A percentile compares a stretch with the other conserved stretches of the same genome.
These are phyloP conservation scores for Saprolegnia parasitica DNA, from an alignment of 352 stramenopile species.

Conservation along the genomic window DNA sequence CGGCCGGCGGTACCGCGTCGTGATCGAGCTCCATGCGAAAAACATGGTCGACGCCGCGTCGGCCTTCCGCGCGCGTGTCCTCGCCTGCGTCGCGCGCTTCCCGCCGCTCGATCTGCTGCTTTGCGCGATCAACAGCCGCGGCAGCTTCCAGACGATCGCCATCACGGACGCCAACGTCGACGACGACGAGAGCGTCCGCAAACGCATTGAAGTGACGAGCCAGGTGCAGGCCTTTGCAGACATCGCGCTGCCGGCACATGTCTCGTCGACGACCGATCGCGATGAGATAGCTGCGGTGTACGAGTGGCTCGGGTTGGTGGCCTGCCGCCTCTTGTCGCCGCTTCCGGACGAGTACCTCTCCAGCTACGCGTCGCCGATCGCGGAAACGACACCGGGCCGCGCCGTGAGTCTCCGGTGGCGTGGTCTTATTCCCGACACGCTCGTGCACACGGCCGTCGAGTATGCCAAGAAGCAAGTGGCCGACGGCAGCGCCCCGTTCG, in stretches of 20 bases:
- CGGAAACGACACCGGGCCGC: constrained; percentile 36
- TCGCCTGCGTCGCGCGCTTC: constrained; percentile 47
- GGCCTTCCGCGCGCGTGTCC: constrained; percentile 39
- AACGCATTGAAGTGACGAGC: constrained; percentile 58
- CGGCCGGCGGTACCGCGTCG: constrained; percentile 55
- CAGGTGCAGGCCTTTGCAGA: constrained; percentile 39
- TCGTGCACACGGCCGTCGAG: constrained; percentile 51
- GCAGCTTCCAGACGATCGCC: constrained; percentile 52
- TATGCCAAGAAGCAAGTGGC: constrained; percentile 48
- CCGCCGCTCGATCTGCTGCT: constrained; percentile 65
- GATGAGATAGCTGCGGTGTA: constrained; percentile 43
- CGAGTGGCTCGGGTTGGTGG: constrained; percentile 73
- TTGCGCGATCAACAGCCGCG: constrained; percentile 63
- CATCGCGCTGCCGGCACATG: constrained; percentile 44
- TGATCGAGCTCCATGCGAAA: constrained; percentile 51
- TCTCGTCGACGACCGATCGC: constrained; percentile 31
- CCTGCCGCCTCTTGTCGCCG: constrained; percentile 52
- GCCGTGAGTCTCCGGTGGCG: constrained; percentile 64
- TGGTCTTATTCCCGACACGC: constrained; percentile 56
- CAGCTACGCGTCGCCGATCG: constrained; percentile 49
- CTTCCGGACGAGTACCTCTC: constrained; percentile 77
- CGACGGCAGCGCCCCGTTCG: constrained; percentile 51
- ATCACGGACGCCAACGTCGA: constrained; percentile 61
- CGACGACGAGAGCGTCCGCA: constrained; percentile 35
- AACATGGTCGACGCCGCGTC: background rate